Conservation (phyloP, 2,329 filamentous ascomycete species). For the Hymenoscyphus repandus region DNA sequence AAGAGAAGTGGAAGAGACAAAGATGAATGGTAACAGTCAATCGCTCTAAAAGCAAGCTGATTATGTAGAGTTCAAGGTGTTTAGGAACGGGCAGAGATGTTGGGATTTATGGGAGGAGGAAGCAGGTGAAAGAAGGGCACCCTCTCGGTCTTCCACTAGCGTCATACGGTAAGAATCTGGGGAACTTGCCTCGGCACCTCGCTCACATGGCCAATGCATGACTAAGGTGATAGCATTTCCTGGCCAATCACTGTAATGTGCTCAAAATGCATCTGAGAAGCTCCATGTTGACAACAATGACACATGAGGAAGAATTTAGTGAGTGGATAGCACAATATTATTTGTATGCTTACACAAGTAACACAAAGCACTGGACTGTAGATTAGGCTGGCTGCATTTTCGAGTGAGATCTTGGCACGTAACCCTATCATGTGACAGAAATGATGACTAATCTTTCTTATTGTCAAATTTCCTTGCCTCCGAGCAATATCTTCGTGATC, state of each 20-base stretch:
- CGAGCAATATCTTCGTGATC: too few species aligned
- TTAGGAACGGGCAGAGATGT: background rate
- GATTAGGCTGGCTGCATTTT: too few species aligned
- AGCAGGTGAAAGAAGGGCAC: constrained; percentile 3
- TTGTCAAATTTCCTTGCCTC: too few species aligned
- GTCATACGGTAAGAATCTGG: constrained; percentile 18
- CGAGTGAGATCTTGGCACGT: too few species aligned
- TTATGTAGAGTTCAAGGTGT: background rate
- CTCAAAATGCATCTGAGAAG: too few species aligned
- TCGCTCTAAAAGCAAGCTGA: background rate
- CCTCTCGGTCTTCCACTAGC: background rate
- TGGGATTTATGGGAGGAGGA: constrained; percentile 4
- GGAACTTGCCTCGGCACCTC: constrained; percentile 22
- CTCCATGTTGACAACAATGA: too few species aligned
- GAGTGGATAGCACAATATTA: background rate
- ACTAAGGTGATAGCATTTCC: too few species aligned
- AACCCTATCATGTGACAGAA: too few species aligned
- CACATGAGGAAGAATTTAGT: too few species aligned
- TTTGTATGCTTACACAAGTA: background rate
- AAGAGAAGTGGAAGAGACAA: background rate
- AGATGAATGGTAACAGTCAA: background rate
- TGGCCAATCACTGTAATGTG: too few species aligned
- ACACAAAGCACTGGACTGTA: too few species aligned
- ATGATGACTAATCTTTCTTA: too few species aligned
- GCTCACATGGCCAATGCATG: background rate